phyloP scores from a whole-genome alignment of 352 stramenopile species.

The Thraustochytrium sp. region DNA sequence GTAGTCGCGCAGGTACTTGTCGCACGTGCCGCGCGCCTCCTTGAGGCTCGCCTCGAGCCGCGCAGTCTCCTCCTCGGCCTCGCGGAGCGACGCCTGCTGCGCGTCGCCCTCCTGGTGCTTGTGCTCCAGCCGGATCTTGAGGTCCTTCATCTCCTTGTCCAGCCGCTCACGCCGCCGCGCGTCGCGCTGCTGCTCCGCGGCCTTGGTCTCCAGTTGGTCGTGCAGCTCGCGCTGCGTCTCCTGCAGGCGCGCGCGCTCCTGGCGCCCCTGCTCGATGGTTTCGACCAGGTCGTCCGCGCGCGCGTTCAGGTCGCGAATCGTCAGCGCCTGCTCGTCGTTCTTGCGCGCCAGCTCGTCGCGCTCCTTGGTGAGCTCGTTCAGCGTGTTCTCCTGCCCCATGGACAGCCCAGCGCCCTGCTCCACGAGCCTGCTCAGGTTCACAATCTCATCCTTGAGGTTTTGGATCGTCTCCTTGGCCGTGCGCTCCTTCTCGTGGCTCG shows the following conservation, averaged over 20 bases:
- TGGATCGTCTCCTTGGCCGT: conserved; percentile 80
- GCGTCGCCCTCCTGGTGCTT: conserved; percentile 63
- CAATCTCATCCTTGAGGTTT: conserved; percentile 90
- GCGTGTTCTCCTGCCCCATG: conserved; percentile 83
- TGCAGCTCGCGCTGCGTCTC: conserved; percentile 49
- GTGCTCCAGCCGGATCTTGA: conserved; percentile 75
- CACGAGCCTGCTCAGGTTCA: conserved; percentile 86
- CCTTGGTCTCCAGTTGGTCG: conserved; percentile 47
- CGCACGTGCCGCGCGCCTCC: background rate
- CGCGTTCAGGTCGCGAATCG: conserved; percentile 7
- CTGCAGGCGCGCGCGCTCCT: conserved; percentile 55
- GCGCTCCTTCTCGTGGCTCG: conserved; percentile 83
- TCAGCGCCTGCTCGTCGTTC: conserved; percentile 62
- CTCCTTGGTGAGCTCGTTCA: conserved; percentile 76
- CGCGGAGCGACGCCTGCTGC: conserved; percentile 47
- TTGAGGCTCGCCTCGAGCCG: background rate
- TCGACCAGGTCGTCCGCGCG: conserved; percentile 59
- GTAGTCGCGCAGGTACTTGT: conserved; percentile 23
- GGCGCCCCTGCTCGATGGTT: background rate
- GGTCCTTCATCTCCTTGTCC: conserved; percentile 83
- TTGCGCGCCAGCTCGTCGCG: conserved; percentile 74
- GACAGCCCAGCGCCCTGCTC: conserved; percentile 84
- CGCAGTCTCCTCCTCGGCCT: conserved; percentile 53
- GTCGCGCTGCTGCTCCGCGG: conserved; percentile 76
- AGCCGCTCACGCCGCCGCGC: conserved; percentile 76